Base-by-base conservation (phyloP, 2,329 filamentous ascomycete species). In the Phyllosticta citrichinensis region DNA sequence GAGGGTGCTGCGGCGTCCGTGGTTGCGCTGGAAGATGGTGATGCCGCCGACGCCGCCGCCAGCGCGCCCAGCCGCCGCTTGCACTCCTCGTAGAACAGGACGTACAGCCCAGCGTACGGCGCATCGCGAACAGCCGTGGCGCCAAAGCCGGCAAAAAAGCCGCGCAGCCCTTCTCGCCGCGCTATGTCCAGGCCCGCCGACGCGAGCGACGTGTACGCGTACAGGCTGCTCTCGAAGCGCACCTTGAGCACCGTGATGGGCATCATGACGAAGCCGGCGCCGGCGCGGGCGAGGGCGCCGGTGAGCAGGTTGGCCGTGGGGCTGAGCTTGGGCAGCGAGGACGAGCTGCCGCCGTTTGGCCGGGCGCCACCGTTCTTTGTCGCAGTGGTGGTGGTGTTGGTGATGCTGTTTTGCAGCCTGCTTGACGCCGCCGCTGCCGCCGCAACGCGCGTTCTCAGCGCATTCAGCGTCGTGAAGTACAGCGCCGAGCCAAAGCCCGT, bases 191-290 rank as follows among this genome's bases (percentile, higher is more conserved):
- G 78, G 1, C 83, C 85, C 0, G 94, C 94, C 47, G 84, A 80
- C 51, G 82, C 75, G 24, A 97, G 79, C 1, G 90, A 93, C 24
- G 82, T 81, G 76, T 97, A 97, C 2, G 84, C 78, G 77, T 97
- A 99, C 52, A 93, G 78, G 64, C 83, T 91, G 25, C 88, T 93
- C 74, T 99, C 94, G 71, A 96, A 97, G 53, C 94, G 89, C 52
- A 97, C 94, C 72, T 99, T 99, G 69, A 99, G 87, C 53, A 99
- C 87, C 1, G 94, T 99, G 63, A 97, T 84, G 1, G 94, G 94
- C 89, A 97, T 97, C 76, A 97, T 85, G 54, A 95, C 77, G 69
- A 97, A 89, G 47, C 94, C 94, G 0, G 93, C 93, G 58, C 88
- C 86, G 1, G 91, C 91, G 58, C 94, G 83, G 24, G 94, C 92